Conservation (phyloP, 2,329 filamentous ascomycete genomes). For the Colletotrichum orbiculare region DNA sequence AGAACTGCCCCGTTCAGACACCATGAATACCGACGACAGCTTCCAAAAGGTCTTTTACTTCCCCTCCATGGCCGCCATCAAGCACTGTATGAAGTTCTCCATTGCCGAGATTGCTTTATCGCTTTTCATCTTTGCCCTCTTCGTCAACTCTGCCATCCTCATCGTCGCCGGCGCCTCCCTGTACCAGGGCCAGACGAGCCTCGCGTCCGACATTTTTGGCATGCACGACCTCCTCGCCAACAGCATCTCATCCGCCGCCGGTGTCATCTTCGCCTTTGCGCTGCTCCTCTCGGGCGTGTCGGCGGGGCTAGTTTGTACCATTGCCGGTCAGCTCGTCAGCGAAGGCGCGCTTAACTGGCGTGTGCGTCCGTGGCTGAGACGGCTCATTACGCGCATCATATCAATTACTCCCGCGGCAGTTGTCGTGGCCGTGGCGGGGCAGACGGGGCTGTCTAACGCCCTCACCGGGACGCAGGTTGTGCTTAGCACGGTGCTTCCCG, state of each 20-base stretch:
- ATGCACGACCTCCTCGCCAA: constrained; percentile 79
- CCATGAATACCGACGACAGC: constrained; percentile 45
- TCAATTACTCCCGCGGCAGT: constrained; percentile 85
- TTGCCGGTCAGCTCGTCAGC: constrained; percentile 88
- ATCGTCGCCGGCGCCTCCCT: constrained; percentile 86
- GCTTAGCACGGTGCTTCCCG: constrained; percentile 81
- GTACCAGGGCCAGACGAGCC: constrained; percentile 69
- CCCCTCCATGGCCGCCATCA: constrained; percentile 78
- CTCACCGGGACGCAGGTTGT: constrained; percentile 83
- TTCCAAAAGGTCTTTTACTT: constrained; percentile 70
- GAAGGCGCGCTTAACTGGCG: constrained; percentile 84
- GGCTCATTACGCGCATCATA: constrained; percentile 81
- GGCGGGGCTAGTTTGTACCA: constrained; percentile 89
- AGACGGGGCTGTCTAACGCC: constrained; percentile 74
- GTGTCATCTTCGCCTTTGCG: constrained; percentile 85
- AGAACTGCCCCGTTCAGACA: constrained; percentile 47
- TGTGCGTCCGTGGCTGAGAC: constrained; percentile 80
- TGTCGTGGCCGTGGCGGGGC: constrained; percentile 82
- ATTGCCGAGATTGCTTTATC: constrained; percentile 77
- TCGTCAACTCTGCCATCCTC: constrained; percentile 87
- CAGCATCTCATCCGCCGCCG: constrained; percentile 79
- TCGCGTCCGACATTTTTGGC: constrained; percentile 81
- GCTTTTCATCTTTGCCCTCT: constrained; percentile 85
- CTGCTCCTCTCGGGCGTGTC: constrained; percentile 83
- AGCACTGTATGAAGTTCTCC: constrained; percentile 80